Conservation (phyloP, 2,329 filamentous ascomycete genomes). For the Fusarium sp. region DNA sequence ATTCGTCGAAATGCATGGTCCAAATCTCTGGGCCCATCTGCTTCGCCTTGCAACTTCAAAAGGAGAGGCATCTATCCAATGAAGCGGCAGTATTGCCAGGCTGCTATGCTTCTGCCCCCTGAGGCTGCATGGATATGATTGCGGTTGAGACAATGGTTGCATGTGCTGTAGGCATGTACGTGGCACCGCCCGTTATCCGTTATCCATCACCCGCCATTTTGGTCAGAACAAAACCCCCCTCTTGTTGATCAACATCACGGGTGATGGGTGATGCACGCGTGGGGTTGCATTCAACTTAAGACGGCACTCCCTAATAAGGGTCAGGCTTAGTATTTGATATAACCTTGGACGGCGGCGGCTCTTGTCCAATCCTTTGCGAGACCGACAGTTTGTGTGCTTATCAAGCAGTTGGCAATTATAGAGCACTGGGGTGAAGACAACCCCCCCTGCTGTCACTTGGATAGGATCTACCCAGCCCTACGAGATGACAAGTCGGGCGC, state of each 20-base stretch:
- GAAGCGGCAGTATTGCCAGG: conserved; percentile 25
- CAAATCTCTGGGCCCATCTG: conserved; percentile 24
- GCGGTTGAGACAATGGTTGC: neutral
- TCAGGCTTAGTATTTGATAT: neutral
- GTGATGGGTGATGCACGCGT: neutral
- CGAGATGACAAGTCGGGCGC: conserved; percentile 8
- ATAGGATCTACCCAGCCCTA: conserved; percentile 24
- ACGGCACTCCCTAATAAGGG: neutral
- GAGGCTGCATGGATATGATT: conserved; percentile 13
- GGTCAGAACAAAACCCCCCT: neutral
- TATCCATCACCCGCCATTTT: conserved; percentile 22
- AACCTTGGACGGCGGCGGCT: neutral
- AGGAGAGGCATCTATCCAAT: conserved; percentile 9
- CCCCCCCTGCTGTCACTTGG: neutral
- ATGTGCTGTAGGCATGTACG: conserved; percentile 17
- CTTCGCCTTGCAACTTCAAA: conserved; percentile 25
- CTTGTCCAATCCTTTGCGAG: conserved; percentile 18
- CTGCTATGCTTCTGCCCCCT: conserved; percentile 25
- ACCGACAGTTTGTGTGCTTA: conserved; percentile 27
- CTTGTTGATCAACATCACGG: conserved; percentile 30
- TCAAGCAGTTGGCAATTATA: neutral
- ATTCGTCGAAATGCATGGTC: conserved; percentile 31
- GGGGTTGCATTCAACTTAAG: conserved; percentile 20
- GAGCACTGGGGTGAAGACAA: conserved; percentile 3
- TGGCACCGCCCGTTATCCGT: conserved; percentile 34